Conservation (phyloP, 257 asterid species). For the Plantago elongata region DNA sequence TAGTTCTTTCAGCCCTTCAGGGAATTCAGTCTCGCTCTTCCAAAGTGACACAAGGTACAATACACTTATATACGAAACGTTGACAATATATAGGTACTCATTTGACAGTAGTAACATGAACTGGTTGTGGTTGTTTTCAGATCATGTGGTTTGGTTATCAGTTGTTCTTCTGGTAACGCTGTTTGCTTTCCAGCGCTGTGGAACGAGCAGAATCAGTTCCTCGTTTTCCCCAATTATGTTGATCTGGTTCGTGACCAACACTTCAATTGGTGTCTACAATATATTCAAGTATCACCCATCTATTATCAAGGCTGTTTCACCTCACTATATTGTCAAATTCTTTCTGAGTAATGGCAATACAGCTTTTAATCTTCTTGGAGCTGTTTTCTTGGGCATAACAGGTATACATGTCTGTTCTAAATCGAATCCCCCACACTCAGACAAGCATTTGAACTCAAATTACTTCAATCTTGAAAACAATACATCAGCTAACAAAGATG, state of each 20-base stretch:
- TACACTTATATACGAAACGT: background rate
- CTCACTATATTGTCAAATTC: slow-evolving; percentile 46
- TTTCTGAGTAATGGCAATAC: slow-evolving; percentile 44
- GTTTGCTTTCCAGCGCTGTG: slow-evolving; percentile 55
- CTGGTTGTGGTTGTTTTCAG: slow-evolving; percentile 24
- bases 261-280: slow-evolving; percentile 48
- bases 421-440: no score
- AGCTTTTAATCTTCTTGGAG: slow-evolving; percentile 64
- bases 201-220: slow-evolving; percentile 57
- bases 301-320: slow-evolving; percentile 54
- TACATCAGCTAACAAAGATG: no score
- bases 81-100: background rate
- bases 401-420: slow-evolving; percentile 25
- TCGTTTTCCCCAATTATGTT: slow-evolving; percentile 54
- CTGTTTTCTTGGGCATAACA: slow-evolving; percentile 53
- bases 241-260: slow-evolving; percentile 50
- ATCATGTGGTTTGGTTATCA: slow-evolving; percentile 57
- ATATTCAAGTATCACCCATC: slow-evolving; percentile 48
- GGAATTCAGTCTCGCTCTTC: slow-evolving; percentile 67
- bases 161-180: slow-evolving; percentile 43
- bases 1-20: slow-evolving; percentile 76
- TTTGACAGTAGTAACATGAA: background rate
- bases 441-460: background rate
- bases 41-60: slow-evolving; percentile 55
- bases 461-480: background rate